Conservation (phyloP, 306 rosid genomes). For the Inga laurina region DNA sequence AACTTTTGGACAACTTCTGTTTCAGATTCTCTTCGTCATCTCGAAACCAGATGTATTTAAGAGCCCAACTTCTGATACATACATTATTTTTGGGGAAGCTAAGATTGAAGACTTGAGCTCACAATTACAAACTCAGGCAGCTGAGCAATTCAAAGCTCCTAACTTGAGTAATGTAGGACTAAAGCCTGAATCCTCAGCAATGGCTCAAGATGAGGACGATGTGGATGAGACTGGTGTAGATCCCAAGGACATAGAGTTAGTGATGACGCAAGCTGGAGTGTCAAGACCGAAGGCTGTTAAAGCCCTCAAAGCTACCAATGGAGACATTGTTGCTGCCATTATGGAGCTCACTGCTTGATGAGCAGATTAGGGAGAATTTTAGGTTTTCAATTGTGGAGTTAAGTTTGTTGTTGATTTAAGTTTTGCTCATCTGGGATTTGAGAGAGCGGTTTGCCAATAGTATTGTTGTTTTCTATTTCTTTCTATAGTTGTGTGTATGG, state of each 20-base stretch:
- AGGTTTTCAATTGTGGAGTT: slow-evolving; percentile 25
- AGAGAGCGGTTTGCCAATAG: slow-evolving; percentile 23
- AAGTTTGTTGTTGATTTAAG: slow-evolving; percentile 14
- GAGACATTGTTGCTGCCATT: slow-evolving; percentile 87
- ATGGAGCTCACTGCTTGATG: slow-evolving; percentile 86
- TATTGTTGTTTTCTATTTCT: slow-evolving; percentile 21
- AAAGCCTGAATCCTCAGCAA: slow-evolving; percentile 65
- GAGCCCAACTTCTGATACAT: slow-evolving; percentile 89
- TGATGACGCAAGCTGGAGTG: slow-evolving; percentile 94
- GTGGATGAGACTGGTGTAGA: slow-evolving; percentile 84
- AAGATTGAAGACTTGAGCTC: slow-evolving; percentile 92
- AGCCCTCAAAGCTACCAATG: slow-evolving; percentile 70
- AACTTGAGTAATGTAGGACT: slow-evolving; percentile 57
- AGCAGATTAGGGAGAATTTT: slow-evolving; percentile 21
- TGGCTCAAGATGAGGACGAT: slow-evolving; percentile 75
- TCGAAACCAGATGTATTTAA: slow-evolving; percentile 91
- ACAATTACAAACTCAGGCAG: slow-evolving; percentile 86
- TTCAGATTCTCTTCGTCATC: slow-evolving; percentile 78
- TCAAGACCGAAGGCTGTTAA: slow-evolving; percentile 77
- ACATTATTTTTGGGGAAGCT: slow-evolving; percentile 85
- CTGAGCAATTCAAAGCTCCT: slow-evolving; percentile 94
- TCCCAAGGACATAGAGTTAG: slow-evolving; percentile 84
- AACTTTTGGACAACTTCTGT: neutral
- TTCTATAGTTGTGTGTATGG: slow-evolving; percentile 2
- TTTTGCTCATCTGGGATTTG: slow-evolving; percentile 33